These are phyloP conservation scores for Tanacetum coccineum DNA, from an alignment of 129 eudicot genomes.

Conservation along the genomic window DNA sequence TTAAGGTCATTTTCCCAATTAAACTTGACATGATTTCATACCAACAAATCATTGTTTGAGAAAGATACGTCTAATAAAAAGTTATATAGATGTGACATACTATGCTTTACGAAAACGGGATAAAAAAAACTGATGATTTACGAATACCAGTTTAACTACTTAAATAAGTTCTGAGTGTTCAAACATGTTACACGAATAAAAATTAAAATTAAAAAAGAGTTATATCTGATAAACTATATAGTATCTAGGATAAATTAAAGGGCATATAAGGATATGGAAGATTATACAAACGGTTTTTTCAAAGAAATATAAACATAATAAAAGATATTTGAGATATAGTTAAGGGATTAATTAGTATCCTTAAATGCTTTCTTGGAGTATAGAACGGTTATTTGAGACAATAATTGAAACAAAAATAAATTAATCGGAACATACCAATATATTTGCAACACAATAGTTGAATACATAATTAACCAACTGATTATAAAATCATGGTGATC, in stretches of 20 bases:
- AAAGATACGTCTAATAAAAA: too few relatives aligned
- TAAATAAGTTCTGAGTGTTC: too few relatives aligned
- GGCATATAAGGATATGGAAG: not conserved
- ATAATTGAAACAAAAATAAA: not conserved
- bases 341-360: not conserved
- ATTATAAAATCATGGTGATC: not conserved
- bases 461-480: not conserved
- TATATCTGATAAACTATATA: not conserved
- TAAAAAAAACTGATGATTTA: too few relatives aligned
- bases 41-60: too few relatives aligned
- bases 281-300: not conserved
- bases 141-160: too few relatives aligned
- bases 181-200: too few relatives aligned
- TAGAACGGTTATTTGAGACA: not conserved
- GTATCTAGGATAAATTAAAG: too few relatives aligned
- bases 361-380: conserved; percentile 1
- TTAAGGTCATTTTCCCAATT: not conserved
- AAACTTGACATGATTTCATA: too few relatives aligned
- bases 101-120: too few relatives aligned
- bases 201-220: not conserved
- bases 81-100: too few relatives aligned
- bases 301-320: not conserved
- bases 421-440: not conserved
- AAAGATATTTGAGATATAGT: not conserved
- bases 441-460: not conserved